These are phyloP conservation scores for Moricandia arvensis DNA, from an alignment of 345 rosid genomes.

Conservation along the genomic window DNA sequence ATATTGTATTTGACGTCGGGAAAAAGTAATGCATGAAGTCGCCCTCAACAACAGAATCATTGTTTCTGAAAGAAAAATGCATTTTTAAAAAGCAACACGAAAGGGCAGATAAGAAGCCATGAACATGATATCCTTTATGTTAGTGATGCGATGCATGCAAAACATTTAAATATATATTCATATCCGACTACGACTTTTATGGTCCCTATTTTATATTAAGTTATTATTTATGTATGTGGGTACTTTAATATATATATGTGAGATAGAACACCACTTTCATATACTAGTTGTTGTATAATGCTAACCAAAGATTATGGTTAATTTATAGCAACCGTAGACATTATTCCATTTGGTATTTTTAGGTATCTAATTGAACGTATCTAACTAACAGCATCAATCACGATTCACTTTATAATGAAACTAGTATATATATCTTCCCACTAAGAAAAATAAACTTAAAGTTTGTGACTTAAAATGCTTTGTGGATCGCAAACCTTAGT, in stretches of 20 bases:
- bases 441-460: background rate
- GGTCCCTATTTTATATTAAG: slow-evolving; percentile 11
- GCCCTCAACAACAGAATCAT: slow-evolving; percentile 59
- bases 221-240: background rate
- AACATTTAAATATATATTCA: slow-evolving; percentile 24
- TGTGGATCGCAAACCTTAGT: background rate
- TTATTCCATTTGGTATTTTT: background rate
- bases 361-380: background rate
- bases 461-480: background rate
- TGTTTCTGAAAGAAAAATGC: slow-evolving; percentile 32
- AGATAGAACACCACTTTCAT: background rate
- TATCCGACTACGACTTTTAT: slow-evolving; percentile 32
- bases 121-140: slow-evolving; percentile 30
- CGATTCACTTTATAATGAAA: background rate
- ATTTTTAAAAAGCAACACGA: slow-evolving; percentile 24
- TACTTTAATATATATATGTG: background rate
- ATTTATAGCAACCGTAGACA: background rate
- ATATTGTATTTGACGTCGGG: background rate
- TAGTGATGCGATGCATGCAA: slow-evolving; percentile 44
- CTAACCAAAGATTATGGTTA: background rate
- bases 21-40: slow-evolving; percentile 72
- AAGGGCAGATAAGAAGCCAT: slow-evolving; percentile 33
- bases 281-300: background rate
- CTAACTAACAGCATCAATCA: background rate
- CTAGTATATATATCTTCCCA: background rate